Evolutionary conservation across 2,329 filamentous ascomycete species (phyloP), one percentile per base, ranked within the genome.

Genomic region (Colletotrichum viniferum): DNA sequence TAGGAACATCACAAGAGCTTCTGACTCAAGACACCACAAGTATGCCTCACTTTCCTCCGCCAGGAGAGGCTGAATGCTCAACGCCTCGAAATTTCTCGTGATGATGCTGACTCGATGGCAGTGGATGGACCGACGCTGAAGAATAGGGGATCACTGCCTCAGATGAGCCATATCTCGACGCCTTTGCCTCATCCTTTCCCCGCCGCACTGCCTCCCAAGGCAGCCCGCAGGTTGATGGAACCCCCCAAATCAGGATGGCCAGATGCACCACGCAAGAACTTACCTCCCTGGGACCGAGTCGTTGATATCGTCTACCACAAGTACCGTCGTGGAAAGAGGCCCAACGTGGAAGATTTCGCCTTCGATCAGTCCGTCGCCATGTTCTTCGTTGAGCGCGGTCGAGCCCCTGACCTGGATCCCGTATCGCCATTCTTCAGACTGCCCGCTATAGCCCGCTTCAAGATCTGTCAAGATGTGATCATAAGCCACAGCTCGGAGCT

Each of bases 101-200:
- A 16, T 7, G 21, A 36, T 55, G 8, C 62, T 72, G 21, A 72
- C 55, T 16, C 5, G 5, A 38, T 38, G 21, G 16, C 34, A 69
- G 71, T 73, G 71, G 43, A 55, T 34, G 14, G 55, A 43, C 43
- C 58, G 14, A 24, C 34, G 71, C 13, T 83, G 61, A 90, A 81
- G 78, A 88, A 87, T 64, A 83, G 83, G 30, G 89, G 81, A 43
- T 84, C 79, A 1, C 86, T 83, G 6, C 85, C 86, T 74, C 71
- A 73, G 21, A 69, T 58, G 32, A 56, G 62, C 52, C 69, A 64
- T 34, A 69, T 76, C 55, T 76, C 70, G 86, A 88, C 6, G 85
- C 87, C 64, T 85, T 83, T 77, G 65, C 36, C 67, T 55, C 65
- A 67, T 56, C 38, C n/a, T 79, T 83, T 64, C 83, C 81, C 43